A percentile compares a stretch with the other conserved stretches of the same genome.
Conservation (phyloP, 805 yeast genomes). For the Kockiozyma suomiensis region DNA sequence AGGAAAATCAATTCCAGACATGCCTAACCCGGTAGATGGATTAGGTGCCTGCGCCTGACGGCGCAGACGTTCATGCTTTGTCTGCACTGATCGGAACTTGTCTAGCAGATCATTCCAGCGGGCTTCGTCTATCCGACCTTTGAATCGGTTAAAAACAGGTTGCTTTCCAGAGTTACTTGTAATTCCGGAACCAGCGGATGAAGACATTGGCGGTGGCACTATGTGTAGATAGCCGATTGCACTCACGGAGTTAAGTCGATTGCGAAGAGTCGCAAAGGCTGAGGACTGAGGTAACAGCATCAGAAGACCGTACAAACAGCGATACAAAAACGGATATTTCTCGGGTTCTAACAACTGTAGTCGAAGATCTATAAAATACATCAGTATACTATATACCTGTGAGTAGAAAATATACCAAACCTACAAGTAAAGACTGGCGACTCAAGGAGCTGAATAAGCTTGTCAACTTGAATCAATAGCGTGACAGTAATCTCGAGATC, state of each 20-base stretch:
- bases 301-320: slow-evolving; percentile 85
- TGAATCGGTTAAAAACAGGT: slow-evolving; percentile 18
- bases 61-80: slow-evolving; percentile 42
- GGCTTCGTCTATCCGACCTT: slow-evolving; percentile 36
- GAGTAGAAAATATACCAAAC: neutral
- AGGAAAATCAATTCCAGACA: slow-evolving; percentile 18
- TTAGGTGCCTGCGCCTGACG: slow-evolving; percentile 20
- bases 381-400: neutral
- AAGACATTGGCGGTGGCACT: slow-evolving; percentile 29
- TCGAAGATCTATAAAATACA: slow-evolving; percentile 56
- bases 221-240: slow-evolving; percentile 44
- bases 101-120: slow-evolving; percentile 51
- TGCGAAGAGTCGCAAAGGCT: slow-evolving; percentile 80
- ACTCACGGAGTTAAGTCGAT: slow-evolving; percentile 65
- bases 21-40: slow-evolving; percentile 1
- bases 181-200: slow-evolving; percentile 23
- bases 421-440: slow-evolving; percentile 78
- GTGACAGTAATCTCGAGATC: slow-evolving; percentile 80
- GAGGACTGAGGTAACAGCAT: slow-evolving; percentile 94
- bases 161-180: slow-evolving; percentile 25
- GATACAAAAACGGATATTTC: slow-evolving; percentile 74
- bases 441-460: slow-evolving; percentile 85
- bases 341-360: slow-evolving; percentile 88
- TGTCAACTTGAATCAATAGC: slow-evolving; percentile 81
- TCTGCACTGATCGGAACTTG: slow-evolving; percentile 55